Conservation (phyloP, 768 basidiomycete genomes). For the Pulveroboletus sp. region DNA sequence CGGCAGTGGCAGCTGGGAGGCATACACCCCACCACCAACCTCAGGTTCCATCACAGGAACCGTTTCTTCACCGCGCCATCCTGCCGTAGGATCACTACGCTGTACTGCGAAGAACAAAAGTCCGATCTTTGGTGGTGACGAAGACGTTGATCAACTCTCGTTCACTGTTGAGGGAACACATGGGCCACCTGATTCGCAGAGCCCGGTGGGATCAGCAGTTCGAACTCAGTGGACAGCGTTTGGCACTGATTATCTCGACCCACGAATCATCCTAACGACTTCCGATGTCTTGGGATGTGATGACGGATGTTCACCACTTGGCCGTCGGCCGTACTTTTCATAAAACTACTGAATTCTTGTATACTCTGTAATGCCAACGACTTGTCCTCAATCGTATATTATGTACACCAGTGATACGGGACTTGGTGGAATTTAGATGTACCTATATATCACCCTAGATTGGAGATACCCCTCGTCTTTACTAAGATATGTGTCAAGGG, state of each 20-base stretch:
- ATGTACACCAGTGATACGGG: conserved; percentile 9
- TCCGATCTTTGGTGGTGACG: conserved; percentile 43
- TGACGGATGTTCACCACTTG: conserved; percentile 42
- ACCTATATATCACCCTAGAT: conserved; percentile 18
- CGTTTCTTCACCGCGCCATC: conserved; percentile 18
- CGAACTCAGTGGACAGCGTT: conserved; percentile 30
- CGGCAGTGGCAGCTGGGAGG: conserved; percentile 50
- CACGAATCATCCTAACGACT: conserved; percentile 30
- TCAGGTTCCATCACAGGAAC: conserved; percentile 43
- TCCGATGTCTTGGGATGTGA: conserved; percentile 31
- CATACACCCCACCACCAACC: conserved; percentile 61
- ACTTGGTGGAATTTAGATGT: conserved; percentile 15
- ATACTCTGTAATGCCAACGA: no score
- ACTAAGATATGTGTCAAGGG: not conserved
- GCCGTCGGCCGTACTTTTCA: conserved; percentile 34
- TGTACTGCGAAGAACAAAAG: conserved; percentile 30
- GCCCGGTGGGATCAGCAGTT: not conserved
- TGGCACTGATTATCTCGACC: conserved; percentile 24
- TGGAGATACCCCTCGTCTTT: conserved; percentile 19
- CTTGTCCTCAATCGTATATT: not conserved
- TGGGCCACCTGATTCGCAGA: conserved; percentile 10
- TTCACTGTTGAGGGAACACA: conserved; percentile 34
- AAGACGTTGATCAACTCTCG: conserved; percentile 49
- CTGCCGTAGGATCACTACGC: conserved; percentile 35
- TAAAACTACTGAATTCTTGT: conserved; percentile 8